Evolutionary conservation across 1,284 basidiomycete species (phyloP).

Genomic region (Ganoderma boninense): DNA sequence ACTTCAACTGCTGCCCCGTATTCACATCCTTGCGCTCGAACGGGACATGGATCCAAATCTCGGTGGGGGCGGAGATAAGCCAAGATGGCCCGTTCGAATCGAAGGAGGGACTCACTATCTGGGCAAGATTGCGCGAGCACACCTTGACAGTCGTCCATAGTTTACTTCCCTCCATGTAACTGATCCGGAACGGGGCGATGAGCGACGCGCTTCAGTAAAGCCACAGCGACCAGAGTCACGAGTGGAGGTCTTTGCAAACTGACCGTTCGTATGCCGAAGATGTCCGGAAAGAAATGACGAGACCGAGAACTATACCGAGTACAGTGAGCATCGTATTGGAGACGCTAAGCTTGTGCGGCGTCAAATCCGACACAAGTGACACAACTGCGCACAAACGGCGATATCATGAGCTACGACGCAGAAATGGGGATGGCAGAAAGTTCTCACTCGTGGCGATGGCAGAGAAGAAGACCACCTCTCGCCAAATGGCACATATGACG

Average conservation of each 20-base stretch:
- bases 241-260: constrained; percentile 32
- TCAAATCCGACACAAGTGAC: constrained; percentile 54
- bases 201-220: background rate
- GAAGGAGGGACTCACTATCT: constrained; percentile 49
- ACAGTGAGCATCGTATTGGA: constrained; percentile 52
- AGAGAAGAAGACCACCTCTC: constrained; percentile 63
- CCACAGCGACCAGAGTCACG: no score
- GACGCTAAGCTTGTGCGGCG: constrained; percentile 51
- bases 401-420: constrained; percentile 1
- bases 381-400: constrained; percentile 53
- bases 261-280: constrained; percentile 71
- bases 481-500: constrained; percentile 71
- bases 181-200: constrained; percentile 31
- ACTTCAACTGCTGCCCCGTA: constrained; percentile 42
- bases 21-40: constrained; percentile 52
- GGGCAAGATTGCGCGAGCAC: constrained; percentile 61
- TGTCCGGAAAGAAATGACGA: constrained; percentile 53
- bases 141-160: constrained; percentile 69
- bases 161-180: constrained; percentile 68
- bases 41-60: constrained; percentile 74
- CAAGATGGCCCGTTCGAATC: background rate
- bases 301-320: constrained; percentile 51
- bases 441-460: constrained; percentile 61
- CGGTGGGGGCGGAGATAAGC: background rate
- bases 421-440: background rate